phyloP scores from a whole-genome alignment of 306 rosid species.

The Carpinus viminea region DNA sequence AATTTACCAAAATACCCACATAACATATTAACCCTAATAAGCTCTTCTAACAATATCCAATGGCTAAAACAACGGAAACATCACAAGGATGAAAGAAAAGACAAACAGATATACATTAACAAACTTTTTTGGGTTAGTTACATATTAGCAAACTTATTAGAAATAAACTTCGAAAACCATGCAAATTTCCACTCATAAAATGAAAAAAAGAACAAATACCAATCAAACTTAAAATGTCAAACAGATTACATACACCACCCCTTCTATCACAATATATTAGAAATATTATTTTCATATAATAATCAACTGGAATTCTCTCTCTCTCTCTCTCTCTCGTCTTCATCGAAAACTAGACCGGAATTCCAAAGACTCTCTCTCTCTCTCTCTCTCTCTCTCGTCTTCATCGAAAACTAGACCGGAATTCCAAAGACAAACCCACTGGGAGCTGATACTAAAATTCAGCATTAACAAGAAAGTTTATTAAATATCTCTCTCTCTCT shows the following conservation, averaged over 20 bases:
- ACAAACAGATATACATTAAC: not conserved
- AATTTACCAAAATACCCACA: no score
- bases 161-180: not conserved
- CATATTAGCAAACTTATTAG: not conserved
- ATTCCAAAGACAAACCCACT: not conserved
- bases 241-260: not conserved
- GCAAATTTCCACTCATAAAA: not conserved
- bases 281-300: no score
- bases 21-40: no score
- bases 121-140: not conserved
- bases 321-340: no score
- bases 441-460: no score
- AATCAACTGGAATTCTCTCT: no score
- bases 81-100: not conserved
- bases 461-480: no score
- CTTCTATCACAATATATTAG: not conserved
- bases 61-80: not conserved
- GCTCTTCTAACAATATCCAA: no score
- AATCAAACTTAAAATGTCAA: not conserved
- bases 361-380: no score
- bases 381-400: no score
- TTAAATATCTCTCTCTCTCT: no score
- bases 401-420: not conserved
- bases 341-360: no score
- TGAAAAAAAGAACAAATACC: not conserved